A percentile compares a stretch with the other conserved stretches of the same genome.
These are phyloP conservation scores for Plasmodium relictum DNA, from an alignment of 169 alveolate genomes.

Conservation along the genomic window DNA sequence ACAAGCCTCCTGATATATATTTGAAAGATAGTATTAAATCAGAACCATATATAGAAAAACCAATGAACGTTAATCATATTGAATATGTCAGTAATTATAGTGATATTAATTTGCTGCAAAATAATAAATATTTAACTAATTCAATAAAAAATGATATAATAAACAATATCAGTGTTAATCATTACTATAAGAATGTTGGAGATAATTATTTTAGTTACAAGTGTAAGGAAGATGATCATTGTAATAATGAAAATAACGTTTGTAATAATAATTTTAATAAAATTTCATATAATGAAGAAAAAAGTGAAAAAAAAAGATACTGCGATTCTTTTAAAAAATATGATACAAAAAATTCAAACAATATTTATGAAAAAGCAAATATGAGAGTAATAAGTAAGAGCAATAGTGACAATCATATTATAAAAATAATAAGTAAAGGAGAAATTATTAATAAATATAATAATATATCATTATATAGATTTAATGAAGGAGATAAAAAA, in stretches of 20 bases:
- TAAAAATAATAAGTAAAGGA: constrained; percentile 6
- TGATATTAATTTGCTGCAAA: background rate
- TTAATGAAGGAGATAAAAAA: background rate
- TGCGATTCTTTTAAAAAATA: background rate
- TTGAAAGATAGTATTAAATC: background rate
- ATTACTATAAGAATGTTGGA: background rate
- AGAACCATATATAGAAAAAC: background rate
- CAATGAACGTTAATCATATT: constrained; percentile 3
- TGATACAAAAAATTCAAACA: background rate
- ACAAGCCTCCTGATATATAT: background rate
- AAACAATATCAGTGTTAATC: background rate
- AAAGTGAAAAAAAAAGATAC: background rate
- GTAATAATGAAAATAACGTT: background rate
- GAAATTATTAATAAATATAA: constrained; percentile 4
- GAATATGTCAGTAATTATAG: constrained; percentile 7
- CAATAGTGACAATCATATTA: background rate
- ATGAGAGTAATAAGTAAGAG: background rate
- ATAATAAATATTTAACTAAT: background rate
- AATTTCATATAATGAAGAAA: background rate
- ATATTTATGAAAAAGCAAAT: background rate
- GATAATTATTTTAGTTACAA: background rate
- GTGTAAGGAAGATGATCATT: background rate
- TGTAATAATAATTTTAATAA: background rate
- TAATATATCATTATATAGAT: background rate
- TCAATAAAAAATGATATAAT: background rate